Conservation (phyloP, 257 asterid species). For the Nicotiana paniculata region DNA sequence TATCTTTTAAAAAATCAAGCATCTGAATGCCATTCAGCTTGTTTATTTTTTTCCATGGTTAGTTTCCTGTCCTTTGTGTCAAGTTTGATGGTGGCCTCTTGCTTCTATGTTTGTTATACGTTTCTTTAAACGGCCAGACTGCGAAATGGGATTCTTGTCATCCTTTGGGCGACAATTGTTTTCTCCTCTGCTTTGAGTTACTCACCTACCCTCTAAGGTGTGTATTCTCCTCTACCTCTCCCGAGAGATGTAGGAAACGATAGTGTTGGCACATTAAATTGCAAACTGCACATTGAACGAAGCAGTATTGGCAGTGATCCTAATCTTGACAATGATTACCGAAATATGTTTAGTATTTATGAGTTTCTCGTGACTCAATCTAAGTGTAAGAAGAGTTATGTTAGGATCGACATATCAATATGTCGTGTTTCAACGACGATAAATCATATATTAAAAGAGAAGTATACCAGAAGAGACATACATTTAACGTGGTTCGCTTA, state of each 20-base stretch:
- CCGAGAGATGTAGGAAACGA: background rate
- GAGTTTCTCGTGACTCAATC: background rate
- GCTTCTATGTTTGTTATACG: background rate
- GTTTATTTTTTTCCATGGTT: background rate
- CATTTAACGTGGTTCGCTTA: too few relatives aligned
- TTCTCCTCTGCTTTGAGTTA: background rate
- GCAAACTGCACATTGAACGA: background rate
- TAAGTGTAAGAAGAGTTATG: background rate
- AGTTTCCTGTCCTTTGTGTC: background rate
- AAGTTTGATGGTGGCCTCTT: background rate
- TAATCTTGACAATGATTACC: background rate
- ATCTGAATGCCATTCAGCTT: background rate
- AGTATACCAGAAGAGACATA: too few relatives aligned
- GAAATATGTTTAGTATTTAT: background rate
- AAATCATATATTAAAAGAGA: too few relatives aligned
- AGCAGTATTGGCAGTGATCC: background rate
- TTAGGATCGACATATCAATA: too few relatives aligned
- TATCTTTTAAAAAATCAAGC: background rate
- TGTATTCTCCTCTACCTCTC: background rate
- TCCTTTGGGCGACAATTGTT: background rate
- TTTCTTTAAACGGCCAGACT: background rate
- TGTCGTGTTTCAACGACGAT: too few relatives aligned
- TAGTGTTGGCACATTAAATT: background rate
- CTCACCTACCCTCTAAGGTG: background rate
- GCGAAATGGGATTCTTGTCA: background rate